These are phyloP conservation scores for Fusarium mundagurra DNA, from an alignment of 2,329 filamentous ascomycete species.

Conservation along the genomic window DNA sequence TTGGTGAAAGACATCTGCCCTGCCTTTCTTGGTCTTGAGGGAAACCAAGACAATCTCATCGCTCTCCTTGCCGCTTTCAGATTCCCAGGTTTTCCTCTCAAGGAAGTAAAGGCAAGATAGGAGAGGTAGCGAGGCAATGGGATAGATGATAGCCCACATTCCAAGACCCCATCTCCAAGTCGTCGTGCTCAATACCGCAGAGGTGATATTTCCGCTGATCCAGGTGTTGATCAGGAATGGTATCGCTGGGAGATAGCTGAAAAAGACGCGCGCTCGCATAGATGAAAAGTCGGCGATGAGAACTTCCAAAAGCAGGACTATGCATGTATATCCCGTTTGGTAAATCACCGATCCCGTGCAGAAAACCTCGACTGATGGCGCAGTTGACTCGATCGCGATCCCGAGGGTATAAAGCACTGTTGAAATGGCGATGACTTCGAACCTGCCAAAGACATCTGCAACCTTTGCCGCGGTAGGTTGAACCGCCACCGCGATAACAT, in stretches of 20 bases:
- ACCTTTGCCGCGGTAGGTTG: constrained; percentile 69
- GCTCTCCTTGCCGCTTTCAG: constrained; percentile 7
- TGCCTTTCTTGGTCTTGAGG: constrained; percentile 44
- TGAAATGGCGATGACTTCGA: constrained; percentile 65
- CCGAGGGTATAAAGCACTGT: constrained; percentile 65
- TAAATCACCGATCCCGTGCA: constrained; percentile 65
- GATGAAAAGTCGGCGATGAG: constrained; percentile 70
- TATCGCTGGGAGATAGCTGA: constrained; percentile 68
- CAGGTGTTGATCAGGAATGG: constrained; percentile 72
- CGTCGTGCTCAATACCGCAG: constrained; percentile 58
- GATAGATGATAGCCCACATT: constrained; percentile 72
- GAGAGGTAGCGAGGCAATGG: constrained; percentile 64
- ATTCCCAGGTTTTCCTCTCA: constrained; percentile 38
- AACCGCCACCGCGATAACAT: constrained; percentile 68
- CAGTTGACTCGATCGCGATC: constrained; percentile 63
- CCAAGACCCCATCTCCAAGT: constrained; percentile 72
- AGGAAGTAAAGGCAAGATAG: constrained; percentile 54
- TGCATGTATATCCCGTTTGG: constrained; percentile 66
- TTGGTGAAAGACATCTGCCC: constrained; percentile 62
- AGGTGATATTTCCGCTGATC: constrained; percentile 67
- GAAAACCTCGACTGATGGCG: constrained; percentile 60
- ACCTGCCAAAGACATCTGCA: constrained; percentile 70
- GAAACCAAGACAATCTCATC: background rate
- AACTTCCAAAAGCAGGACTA: constrained; percentile 68
- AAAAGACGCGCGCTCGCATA: constrained; percentile 66